phyloP scores from a whole-genome alignment of 768 basidiomycete genomes.

The Leccinum sublutescens region DNA sequence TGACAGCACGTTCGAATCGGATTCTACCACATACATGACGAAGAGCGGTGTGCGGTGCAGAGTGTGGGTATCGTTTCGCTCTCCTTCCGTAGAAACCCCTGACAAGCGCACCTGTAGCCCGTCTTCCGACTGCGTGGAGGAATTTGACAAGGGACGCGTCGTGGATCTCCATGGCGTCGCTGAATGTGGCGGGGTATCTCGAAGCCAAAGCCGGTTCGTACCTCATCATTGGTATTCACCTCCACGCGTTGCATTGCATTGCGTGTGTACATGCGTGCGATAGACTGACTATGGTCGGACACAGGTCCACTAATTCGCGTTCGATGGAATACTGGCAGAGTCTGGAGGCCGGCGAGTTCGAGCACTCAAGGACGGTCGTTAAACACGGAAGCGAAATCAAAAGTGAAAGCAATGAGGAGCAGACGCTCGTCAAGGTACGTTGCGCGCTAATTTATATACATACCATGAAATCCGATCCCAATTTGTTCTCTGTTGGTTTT shows the following conservation, averaged over 20 bases:
- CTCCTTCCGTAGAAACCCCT: not conserved
- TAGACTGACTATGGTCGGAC: not conserved
- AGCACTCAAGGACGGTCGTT: not conserved
- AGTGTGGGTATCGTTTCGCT: conserved; percentile 2
- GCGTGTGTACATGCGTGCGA: not conserved
- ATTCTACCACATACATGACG: not conserved
- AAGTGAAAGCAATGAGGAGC: not conserved
- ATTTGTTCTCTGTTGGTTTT: not conserved
- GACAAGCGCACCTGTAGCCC: conserved; percentile 3
- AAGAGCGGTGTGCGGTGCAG: not conserved
- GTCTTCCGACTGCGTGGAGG: conserved; percentile 6
- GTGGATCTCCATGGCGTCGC: conserved; percentile 10
- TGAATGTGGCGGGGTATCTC: not conserved
- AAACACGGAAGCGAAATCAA: no score
- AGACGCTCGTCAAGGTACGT: conserved; percentile 8
- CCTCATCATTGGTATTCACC: not conserved
- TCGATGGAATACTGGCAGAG: not conserved
- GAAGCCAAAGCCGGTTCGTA: conserved; percentile 10
- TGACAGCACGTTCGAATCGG: not conserved
- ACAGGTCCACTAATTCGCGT: not conserved
- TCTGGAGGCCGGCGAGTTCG: not conserved
- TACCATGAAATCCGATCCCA: not conserved
- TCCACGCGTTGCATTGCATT: no score
- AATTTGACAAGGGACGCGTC: not conserved
- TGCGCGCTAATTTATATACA: not conserved